Evolutionary conservation across 2,329 filamentous ascomycete genomes (phyloP).

Genomic region (Aspergillus alliaceus): DNA sequence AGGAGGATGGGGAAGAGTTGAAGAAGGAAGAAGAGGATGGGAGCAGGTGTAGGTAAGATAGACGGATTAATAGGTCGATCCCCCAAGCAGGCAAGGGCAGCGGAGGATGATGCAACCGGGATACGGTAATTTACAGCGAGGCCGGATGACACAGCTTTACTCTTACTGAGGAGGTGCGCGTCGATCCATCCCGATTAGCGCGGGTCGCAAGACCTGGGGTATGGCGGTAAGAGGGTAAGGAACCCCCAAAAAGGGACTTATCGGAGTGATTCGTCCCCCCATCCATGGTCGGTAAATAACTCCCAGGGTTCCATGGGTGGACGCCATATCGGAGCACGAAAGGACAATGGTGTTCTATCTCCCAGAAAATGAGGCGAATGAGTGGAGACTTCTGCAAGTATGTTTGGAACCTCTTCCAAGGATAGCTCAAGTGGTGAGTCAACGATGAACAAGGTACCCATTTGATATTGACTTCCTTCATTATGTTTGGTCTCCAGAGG

Average conservation of each 20-base stretch:
- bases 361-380: conserved; percentile 4
- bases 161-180: conserved; percentile 10
- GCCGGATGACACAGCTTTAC: conserved; percentile 20
- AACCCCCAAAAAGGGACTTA: not conserved
- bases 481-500: not conserved
- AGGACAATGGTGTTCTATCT: not conserved
- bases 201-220: conserved; percentile 14
- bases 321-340: not conserved
- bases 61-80: not conserved
- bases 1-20: conserved; percentile 21
- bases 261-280: not conserved
- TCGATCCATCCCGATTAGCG: conserved; percentile 24
- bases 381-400: conserved; percentile 5
- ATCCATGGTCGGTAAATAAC: not conserved
- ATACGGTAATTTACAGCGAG: conserved; percentile 28
- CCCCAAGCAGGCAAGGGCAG: conserved; percentile 25
- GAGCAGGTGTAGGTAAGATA: conserved; percentile 17
- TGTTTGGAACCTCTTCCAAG: not conserved
- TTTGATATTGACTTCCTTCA: not conserved
- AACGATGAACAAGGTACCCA: conserved; percentile 1
- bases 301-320: not conserved
- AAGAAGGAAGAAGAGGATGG: conserved; percentile 25
- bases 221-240: conserved; percentile 1
- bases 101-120: conserved; percentile 36
- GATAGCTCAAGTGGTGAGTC: conserved; percentile 5